phyloP scores from a whole-genome alignment of 768 basidiomycete species.

The Lyophyllum decastes region DNA sequence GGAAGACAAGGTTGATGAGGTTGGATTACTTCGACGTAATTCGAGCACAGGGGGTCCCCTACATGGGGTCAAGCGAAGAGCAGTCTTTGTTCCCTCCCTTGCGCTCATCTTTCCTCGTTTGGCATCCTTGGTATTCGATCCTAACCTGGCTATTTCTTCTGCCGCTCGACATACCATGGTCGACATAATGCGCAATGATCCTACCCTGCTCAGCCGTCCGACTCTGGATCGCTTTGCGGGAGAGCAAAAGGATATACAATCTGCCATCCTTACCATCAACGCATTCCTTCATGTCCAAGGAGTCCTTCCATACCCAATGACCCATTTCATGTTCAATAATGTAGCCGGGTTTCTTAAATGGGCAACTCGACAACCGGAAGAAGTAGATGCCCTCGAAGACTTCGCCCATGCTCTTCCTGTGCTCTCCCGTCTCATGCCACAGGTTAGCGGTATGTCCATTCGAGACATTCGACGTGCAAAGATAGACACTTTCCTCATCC shows the following conservation, averaged over 20 bases:
- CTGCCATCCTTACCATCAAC: slow-evolving; percentile 54
- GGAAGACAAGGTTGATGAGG: slow-evolving; percentile 27
- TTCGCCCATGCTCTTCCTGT: slow-evolving; percentile 59
- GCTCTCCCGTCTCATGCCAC: slow-evolving; percentile 57
- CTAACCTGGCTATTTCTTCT: slow-evolving; percentile 53
- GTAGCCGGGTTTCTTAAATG: slow-evolving; percentile 68
- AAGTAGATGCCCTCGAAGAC: slow-evolving; percentile 43
- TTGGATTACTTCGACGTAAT: slow-evolving; percentile 52
- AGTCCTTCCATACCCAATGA: slow-evolving; percentile 60
- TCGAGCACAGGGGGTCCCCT: slow-evolving; percentile 51
- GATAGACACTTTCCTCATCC: slow-evolving; percentile 66
- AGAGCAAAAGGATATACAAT: slow-evolving; percentile 44
- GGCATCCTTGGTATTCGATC: slow-evolving; percentile 52
- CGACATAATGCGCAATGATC: slow-evolving; percentile 76
- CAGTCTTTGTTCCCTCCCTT: slow-evolving; percentile 67
- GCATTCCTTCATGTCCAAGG: slow-evolving; percentile 58
- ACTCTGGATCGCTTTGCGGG: slow-evolving; percentile 60
- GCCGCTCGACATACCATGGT: slow-evolving; percentile 58
- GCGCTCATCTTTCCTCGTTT: slow-evolving; percentile 56
- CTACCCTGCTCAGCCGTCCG: slow-evolving; percentile 63
- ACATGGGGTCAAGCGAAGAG: slow-evolving; percentile 54
- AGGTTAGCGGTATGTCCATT: slow-evolving; percentile 72
- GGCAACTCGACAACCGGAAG: slow-evolving; percentile 43
- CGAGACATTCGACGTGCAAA: slow-evolving; percentile 75
- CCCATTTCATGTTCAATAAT: slow-evolving; percentile 71